phyloP scores from a whole-genome alignment of 345 rosid species.

The Moricandia arvensis region DNA sequence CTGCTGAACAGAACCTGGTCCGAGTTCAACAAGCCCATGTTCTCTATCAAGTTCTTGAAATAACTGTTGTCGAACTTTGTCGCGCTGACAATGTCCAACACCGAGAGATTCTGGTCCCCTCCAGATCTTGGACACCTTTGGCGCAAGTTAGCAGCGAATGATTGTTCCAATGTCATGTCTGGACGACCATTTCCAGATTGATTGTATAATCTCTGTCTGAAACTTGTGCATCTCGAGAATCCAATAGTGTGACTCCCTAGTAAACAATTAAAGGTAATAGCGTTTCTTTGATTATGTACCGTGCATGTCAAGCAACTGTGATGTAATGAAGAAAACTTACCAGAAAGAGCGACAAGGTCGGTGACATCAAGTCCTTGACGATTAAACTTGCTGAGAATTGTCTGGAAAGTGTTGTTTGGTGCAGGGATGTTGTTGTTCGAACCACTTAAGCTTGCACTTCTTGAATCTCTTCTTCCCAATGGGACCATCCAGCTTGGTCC shows the following conservation, averaged over 20 bases:
- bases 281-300: not conserved
- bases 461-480: slow-evolving; percentile 80
- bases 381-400: slow-evolving; percentile 66
- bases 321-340: slow-evolving; percentile 33
- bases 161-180: slow-evolving; percentile 66
- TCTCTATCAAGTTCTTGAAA: slow-evolving; percentile 72
- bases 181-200: slow-evolving; percentile 78
- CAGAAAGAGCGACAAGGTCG: slow-evolving; percentile 86
- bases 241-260: slow-evolving; percentile 97
- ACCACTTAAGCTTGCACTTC: slow-evolving; percentile 67
- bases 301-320: not conserved
- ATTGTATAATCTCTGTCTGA: slow-evolving; percentile 91
- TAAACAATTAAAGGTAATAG: not conserved
- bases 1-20: slow-evolving; percentile 71
- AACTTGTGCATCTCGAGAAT: slow-evolving; percentile 76
- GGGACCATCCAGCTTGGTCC: slow-evolving; percentile 91
- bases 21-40: slow-evolving; percentile 74
- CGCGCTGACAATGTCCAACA: slow-evolving; percentile 59
- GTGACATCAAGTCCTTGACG: slow-evolving; percentile 61
- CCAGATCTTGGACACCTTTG: slow-evolving; percentile 58
- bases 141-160: slow-evolving; percentile 55
- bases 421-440: slow-evolving; percentile 81
- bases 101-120: slow-evolving; percentile 68
- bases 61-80: slow-evolving; percentile 72
- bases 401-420: slow-evolving; percentile 64